Evolutionary conservation across 306 rosid genomes (phyloP), one percentile per base, ranked within the genome.

Genomic region (Comarum palustre): DNA sequence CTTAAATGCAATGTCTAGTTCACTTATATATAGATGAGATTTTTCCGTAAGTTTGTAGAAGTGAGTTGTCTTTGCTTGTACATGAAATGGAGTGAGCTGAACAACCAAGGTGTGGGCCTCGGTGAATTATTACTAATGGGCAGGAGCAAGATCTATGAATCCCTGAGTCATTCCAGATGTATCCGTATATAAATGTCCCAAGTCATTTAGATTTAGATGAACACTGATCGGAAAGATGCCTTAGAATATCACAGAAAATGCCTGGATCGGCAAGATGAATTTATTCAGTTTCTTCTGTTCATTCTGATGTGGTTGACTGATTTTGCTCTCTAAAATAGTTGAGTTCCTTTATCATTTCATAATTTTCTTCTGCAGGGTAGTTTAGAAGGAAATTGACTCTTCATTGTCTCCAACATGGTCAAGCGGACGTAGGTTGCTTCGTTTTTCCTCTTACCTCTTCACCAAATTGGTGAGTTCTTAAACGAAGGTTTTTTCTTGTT

Each of bases 321-420:
- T 72, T 72, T 29, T 54, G 43, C 68, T 11, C 10, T 55, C 27
- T 76, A 15, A 20, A 29, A 55, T 15, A 59, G 8, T 25, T 31
- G 19, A 15, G 19, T 4, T 48, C 6, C 20, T 39, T 78, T 36
- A 36, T 69, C 58, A 27, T 31, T 12, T 47, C 48, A 4, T 59
- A 17, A 22, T 19, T 34, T 13, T 57, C 41, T 39, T 55, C 3
- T 34, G 12, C 45, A 25, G 36, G n/a, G 16, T 46, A 0, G 1
- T 15, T 8, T 66, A 22, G 31, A 25, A 17, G 20, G 41, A 55
- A 39, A 45, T 3, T 34, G 66, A 54, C 42, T 50, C 71, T 31
- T 68, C 51, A 43, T 27, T 59, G 24, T 17, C 45, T 32, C 7
- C 45, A 62, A 41, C 66, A n/a, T 32, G 68, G 66, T 73, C 27